Percentiles rank a stretch among this genome's conserved stretches.
Evolutionary conservation across 345 rosid species (phyloP).

Genomic region (Syzygium jambos): DNA sequence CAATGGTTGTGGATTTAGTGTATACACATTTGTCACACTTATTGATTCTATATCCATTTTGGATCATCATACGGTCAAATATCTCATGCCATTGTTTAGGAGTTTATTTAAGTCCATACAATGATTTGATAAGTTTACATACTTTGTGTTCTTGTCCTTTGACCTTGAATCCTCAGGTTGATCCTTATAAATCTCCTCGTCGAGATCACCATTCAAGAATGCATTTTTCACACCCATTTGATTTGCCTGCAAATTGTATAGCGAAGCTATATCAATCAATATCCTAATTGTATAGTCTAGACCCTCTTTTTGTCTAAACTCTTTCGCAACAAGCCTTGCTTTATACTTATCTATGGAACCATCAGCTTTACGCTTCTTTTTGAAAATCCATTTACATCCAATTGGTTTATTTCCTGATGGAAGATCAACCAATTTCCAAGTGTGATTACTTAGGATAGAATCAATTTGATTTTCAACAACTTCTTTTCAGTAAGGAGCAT

Average conservation of each 20-base stretch:
- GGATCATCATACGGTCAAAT: neutral
- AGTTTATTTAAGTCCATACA: neutral
- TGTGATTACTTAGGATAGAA: neutral
- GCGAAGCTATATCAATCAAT: neutral
- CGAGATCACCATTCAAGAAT: neutral
- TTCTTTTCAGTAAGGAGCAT: neutral
- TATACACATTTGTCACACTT: neutral
- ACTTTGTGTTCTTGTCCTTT: neutral
- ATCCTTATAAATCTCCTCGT: neutral
- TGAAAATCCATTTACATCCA: neutral
- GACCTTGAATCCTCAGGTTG: neutral
- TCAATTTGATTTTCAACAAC: neutral
- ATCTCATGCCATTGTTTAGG: neutral
- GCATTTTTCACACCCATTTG: neutral
- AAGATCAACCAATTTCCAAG: neutral
- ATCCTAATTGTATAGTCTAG: neutral
- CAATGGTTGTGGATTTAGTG: neutral
- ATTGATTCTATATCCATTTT: neutral
- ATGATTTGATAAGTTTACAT: neutral
- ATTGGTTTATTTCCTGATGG: neutral
- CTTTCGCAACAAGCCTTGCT: accelerated
- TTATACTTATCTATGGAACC: neutral
- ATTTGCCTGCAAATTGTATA: neutral
- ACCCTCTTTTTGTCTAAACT: neutral
- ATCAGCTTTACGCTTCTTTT: neutral